Evolutionary conservation across 306 rosid species (phyloP).

Genomic region (Gynostemma pentaphyllum): DNA sequence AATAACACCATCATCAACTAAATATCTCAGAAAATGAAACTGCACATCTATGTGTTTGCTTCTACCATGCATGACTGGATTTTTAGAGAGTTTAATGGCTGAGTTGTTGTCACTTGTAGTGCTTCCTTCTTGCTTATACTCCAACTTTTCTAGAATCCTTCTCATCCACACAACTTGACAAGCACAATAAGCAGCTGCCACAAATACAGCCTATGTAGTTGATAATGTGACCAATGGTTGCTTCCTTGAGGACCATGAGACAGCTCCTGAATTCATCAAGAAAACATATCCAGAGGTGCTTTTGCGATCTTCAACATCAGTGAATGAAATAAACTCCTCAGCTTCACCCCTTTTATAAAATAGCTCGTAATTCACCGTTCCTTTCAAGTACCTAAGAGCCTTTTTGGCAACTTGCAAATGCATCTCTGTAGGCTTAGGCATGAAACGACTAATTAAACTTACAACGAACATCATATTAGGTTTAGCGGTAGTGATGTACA

Average conservation of each 20-base stretch:
- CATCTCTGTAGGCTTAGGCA: not conserved
- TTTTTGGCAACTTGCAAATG: not conserved
- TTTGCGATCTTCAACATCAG: not conserved
- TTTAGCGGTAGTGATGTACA: not conserved
- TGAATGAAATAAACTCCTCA: not conserved
- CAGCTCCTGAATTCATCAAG: not conserved
- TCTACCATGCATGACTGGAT: not conserved
- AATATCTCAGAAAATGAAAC: not conserved
- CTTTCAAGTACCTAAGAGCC: not conserved
- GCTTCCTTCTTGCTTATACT: not conserved
- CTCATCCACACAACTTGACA: too few species aligned
- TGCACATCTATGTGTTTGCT: too few species aligned
- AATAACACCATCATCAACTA: too few species aligned
- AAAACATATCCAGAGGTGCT: not conserved
- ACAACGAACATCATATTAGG: not conserved
- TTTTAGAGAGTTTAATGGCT: too few species aligned
- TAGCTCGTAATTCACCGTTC: not conserved
- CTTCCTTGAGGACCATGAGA: not conserved
- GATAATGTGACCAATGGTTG: too few species aligned
- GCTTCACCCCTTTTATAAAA: not conserved
- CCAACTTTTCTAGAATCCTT: not conserved
- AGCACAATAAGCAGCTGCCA: not conserved
- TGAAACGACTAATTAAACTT: not conserved
- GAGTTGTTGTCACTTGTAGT: not conserved
- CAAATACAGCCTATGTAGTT: not conserved